These are phyloP conservation scores for Eugenia klotzschiana DNA, from an alignment of 441 rosid genomes.

Conservation along the genomic window DNA sequence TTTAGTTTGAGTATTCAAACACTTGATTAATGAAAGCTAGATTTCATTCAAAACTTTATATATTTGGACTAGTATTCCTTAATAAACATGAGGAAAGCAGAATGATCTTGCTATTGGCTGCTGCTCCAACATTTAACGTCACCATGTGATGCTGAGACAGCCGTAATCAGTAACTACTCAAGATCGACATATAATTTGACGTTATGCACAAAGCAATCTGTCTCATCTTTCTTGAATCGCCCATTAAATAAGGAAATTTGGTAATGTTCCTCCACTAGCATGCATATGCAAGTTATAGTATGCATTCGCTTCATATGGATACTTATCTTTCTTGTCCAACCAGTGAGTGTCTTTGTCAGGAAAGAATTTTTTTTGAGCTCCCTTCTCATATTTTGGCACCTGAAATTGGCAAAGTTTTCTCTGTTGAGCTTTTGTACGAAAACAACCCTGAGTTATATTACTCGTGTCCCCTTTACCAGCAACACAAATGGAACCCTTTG, in stretches of 20 bases:
- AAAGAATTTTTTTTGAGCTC: neutral
- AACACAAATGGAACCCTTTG: constrained; percentile 54
- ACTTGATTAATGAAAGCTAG: neutral
- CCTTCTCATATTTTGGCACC: neutral
- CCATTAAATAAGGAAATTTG: neutral
- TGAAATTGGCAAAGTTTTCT: neutral
- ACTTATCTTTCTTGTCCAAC: neutral
- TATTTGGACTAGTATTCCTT: neutral
- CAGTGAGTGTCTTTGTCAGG: neutral
- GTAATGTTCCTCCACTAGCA: neutral
- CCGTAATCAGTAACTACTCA: neutral
- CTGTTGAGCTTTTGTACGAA: neutral
- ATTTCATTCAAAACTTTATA: neutral
- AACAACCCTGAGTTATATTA: neutral
- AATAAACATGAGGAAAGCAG: neutral
- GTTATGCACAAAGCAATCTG: neutral
- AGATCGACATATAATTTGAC: neutral
- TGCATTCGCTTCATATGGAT: neutral
- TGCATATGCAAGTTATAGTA: neutral
- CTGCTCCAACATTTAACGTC: neutral
- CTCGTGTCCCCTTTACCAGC: constrained; percentile 19
- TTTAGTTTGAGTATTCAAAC: neutral
- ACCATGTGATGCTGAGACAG: neutral
- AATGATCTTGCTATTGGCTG: neutral
- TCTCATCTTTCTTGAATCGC: neutral